Percentiles rank a stretch among this genome's conserved stretches.
These are phyloP conservation scores for Avena atlantica DNA, from an alignment of 176 grass and related monocot genomes.

Conservation along the genomic window DNA sequence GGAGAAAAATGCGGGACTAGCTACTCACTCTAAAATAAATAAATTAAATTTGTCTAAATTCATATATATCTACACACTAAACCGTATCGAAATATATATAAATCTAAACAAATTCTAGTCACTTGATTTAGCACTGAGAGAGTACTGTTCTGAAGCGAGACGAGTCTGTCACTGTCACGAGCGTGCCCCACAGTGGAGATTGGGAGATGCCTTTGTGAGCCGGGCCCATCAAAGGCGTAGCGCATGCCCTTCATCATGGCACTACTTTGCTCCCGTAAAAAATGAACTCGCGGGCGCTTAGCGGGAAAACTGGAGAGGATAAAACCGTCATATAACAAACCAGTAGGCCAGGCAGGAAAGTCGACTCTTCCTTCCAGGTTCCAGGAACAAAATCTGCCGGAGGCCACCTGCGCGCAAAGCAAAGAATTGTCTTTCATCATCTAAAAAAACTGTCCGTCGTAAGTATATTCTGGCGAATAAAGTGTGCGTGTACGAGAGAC, in stretches of 20 bases:
- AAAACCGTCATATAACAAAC: too few relatives aligned
- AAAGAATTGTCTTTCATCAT: not conserved
- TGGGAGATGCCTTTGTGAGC: not conserved
- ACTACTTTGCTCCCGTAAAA: not conserved
- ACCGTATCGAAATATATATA: too few relatives aligned
- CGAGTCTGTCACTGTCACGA: not conserved
- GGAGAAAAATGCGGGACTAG: not conserved
- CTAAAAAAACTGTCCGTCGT: too few relatives aligned
- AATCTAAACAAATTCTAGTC: too few relatives aligned
- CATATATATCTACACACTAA: too few relatives aligned
- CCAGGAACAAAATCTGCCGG: not conserved
- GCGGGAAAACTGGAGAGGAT: too few relatives aligned
- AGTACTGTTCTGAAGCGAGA: not conserved
- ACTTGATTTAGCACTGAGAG: too few relatives aligned
- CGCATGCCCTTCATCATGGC: conserved; percentile 5
- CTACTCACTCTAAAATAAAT: too few relatives aligned
- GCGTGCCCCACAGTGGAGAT: not conserved
- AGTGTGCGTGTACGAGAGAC: not conserved
- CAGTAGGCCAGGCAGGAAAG: too few relatives aligned
- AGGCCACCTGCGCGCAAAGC: not conserved
- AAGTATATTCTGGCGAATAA: not conserved
- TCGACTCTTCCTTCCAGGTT: not conserved
- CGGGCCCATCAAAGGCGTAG: conserved; percentile 21
- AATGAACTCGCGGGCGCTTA: too few relatives aligned
- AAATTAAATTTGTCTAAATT: too few relatives aligned